These are phyloP conservation scores for Scenedesmus sp. DNA, from an alignment of 163 green algal genomes.

Conservation along the genomic window DNA sequence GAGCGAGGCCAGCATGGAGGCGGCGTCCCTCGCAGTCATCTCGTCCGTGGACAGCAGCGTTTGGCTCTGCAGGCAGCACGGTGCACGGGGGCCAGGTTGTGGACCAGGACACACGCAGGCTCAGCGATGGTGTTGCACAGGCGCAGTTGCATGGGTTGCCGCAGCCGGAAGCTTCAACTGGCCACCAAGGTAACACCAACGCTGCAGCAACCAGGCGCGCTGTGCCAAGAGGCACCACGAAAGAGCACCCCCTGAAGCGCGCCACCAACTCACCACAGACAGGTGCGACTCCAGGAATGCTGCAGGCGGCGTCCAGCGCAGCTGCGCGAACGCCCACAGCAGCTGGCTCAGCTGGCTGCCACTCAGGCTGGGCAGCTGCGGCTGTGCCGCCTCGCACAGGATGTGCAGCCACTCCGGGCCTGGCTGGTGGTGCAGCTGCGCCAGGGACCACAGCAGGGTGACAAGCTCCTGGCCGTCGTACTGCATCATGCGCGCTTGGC, in stretches of 20 bases:
- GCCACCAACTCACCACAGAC: not conserved
- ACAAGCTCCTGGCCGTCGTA: slow-evolving; percentile 46
- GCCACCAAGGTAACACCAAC: too few species aligned
- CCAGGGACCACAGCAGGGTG: slow-evolving; percentile 46
- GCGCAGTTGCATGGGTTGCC: too few species aligned
- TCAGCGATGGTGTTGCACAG: too few species aligned
- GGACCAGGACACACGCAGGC: too few species aligned
- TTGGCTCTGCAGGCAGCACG: slow-evolving; percentile 17
- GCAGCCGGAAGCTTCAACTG: too few species aligned
- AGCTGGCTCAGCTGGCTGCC: slow-evolving; percentile 35
- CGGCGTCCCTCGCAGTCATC: slow-evolving; percentile 25
- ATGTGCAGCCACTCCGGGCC: slow-evolving; percentile 35
- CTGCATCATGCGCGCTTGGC: slow-evolving; percentile 12
- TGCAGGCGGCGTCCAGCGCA: slow-evolving; percentile 17
- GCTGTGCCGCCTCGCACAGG: slow-evolving; percentile 24
- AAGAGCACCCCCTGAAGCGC: too few species aligned
- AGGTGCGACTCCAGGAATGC: not conserved
- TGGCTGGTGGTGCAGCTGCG: slow-evolving; percentile 51
- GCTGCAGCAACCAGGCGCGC: not conserved
- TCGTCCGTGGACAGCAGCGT: not conserved
- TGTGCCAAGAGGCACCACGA: too few species aligned
- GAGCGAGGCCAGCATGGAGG: slow-evolving; percentile 19
- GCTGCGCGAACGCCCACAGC: slow-evolving; percentile 31
- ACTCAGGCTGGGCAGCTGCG: slow-evolving; percentile 17
- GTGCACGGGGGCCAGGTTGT: not conserved